Evolutionary conservation across 345 rosid genomes (phyloP).

Genomic region (Lumnitzera littorea): DNA sequence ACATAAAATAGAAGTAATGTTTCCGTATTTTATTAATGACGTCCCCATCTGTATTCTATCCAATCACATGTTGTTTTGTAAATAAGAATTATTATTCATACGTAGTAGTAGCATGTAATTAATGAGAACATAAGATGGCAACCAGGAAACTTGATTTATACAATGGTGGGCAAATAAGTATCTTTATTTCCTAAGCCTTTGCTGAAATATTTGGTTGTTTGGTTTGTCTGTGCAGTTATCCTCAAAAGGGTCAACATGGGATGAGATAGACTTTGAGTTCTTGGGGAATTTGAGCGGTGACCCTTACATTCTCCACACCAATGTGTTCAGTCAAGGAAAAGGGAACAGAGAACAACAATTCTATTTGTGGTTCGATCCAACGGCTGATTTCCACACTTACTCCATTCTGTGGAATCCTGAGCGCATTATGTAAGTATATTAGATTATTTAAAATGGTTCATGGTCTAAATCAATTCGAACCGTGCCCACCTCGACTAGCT

Average conservation of each 20-base stretch:
- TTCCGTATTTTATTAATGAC: too few species aligned
- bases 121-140: too few species aligned
- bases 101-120: too few species aligned
- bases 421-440: conserved; percentile 28
- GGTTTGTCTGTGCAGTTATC: conserved; percentile 25
- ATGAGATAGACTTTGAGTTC: conserved; percentile 62
- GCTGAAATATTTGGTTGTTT: neutral
- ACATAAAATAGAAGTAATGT: neutral
- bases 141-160: too few species aligned
- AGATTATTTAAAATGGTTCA: too few species aligned
- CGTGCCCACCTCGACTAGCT: too few species aligned
- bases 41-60: too few species aligned
- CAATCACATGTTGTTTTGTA: too few species aligned
- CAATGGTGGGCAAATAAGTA: neutral
- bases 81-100: too few species aligned
- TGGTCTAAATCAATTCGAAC: too few species aligned
- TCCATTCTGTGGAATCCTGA: conserved; percentile 58
- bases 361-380: conserved; percentile 59
- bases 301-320: conserved; percentile 60
- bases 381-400: conserved; percentile 51
- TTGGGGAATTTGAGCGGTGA: conserved; percentile 59
- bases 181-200: neutral
- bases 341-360: conserved; percentile 65
- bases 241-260: conserved; percentile 59
- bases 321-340: conserved; percentile 47